phyloP scores from a whole-genome alignment of 352 stramenopile species.

The Phytophthora sp. region DNA sequence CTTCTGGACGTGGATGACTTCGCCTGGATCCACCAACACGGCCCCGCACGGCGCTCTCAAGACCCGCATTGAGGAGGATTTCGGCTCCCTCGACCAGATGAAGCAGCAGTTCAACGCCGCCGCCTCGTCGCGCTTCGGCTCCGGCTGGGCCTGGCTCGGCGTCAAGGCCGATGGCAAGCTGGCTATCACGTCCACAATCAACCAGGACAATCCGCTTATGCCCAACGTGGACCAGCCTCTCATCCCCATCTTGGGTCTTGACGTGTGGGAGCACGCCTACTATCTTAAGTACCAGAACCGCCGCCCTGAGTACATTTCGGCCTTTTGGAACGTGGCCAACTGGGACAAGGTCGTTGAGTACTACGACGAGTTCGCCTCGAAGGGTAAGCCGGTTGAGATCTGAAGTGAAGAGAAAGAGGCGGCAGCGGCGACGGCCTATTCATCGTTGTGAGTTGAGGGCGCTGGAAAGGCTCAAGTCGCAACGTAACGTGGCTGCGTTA shows the following conservation, averaged over 20 bases:
- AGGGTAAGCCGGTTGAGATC: conserved; percentile 84
- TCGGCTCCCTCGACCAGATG: conserved; percentile 91
- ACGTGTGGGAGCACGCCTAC: conserved; percentile 97
- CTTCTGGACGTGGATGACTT: conserved; percentile 95
- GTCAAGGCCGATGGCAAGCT: conserved; percentile 91
- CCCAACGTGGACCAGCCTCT: conserved; percentile 74
- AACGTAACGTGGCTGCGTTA: conserved; percentile 3
- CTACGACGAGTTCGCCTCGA: conserved; percentile 90
- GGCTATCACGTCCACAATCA: conserved; percentile 95
- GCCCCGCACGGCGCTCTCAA: conserved; percentile 81
- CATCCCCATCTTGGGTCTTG: conserved; percentile 94
- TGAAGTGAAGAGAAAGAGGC: conserved; percentile 56
- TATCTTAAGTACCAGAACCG: conserved; percentile 98
- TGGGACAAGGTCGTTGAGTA: conserved; percentile 94
- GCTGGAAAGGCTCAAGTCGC: conserved; percentile 3
- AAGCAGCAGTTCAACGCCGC: conserved; percentile 90
- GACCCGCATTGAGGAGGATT: conserved; percentile 89
- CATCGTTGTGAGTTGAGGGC: conserved; percentile 26
- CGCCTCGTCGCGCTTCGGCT: conserved; percentile 89
- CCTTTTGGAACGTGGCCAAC: conserved; percentile 98
- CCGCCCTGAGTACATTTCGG: conserved; percentile 95
- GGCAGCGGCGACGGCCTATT: conserved; percentile 15
- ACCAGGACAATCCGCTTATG: conserved; percentile 95
- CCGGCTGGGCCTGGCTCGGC: conserved; percentile 91
- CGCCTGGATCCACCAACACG: conserved; percentile 76